Evolutionary conservation across 73 alveolate genomes (phyloP).

Genomic region (Paramecium bursaria): DNA sequence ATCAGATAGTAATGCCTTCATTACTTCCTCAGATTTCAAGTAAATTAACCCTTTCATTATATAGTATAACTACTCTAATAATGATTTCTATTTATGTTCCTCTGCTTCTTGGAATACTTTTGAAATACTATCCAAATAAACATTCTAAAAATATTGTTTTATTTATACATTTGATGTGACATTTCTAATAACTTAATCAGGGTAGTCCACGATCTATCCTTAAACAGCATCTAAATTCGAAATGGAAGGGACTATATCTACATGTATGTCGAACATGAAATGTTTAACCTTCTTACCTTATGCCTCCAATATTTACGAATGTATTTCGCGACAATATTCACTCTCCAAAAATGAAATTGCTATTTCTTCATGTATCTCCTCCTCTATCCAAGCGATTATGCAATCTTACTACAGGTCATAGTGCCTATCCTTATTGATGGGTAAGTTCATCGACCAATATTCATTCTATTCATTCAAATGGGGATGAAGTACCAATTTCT

Average conservation of each 20-base stretch:
- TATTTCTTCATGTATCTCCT: conserved; percentile 14
- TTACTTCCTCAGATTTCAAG: conserved; percentile 23
- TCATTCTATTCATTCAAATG: conserved; percentile 49
- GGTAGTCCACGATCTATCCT: conserved; percentile 31
- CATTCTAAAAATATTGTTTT: not conserved
- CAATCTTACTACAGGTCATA: not conserved
- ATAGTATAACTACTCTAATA: conserved; percentile 31
- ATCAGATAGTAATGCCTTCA: conserved; percentile 24
- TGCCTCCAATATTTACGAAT: not conserved
- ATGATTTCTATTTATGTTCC: not conserved
- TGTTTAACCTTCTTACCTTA: conserved; percentile 3
- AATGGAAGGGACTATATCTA: conserved; percentile 7
- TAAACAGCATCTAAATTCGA: conserved; percentile 36
- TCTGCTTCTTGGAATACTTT: conserved; percentile 48
- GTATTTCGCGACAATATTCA: conserved; percentile 4
- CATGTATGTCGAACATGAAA: conserved; percentile 20
- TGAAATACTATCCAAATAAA: not conserved
- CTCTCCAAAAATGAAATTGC: conserved; percentile 39
- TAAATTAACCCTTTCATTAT: conserved; percentile 37
- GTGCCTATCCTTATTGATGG: not conserved
- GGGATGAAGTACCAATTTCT: not conserved
- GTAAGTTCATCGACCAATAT: conserved; percentile 24
- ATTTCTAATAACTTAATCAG: conserved; percentile 14
- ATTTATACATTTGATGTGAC: conserved; percentile 7
- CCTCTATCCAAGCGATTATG: conserved; percentile 15